A percentile compares a stretch with the other conserved stretches of the same genome.
Evolutionary conservation across 202 grass and related monocot species (phyloP).

Genomic region (Digitaria exilis): DNA sequence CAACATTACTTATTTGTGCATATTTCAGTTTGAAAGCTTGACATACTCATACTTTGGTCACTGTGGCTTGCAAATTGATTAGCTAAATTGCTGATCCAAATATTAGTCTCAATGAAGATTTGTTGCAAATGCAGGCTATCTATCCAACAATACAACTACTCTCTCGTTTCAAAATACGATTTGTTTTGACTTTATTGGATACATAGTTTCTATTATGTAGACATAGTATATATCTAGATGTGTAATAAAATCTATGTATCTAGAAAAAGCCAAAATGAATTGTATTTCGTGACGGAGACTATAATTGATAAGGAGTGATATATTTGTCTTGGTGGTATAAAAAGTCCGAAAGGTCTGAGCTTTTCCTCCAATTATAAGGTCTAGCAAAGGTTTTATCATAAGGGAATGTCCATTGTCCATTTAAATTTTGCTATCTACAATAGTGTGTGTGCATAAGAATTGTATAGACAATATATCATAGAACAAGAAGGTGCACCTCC

Average conservation of each 20-base stretch:
- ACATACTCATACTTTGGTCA: slow-evolving; percentile 13
- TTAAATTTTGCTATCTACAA: neutral
- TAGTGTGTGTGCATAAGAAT: slow-evolving; percentile 25
- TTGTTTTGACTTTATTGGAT: too few relatives aligned
- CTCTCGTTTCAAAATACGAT: too few relatives aligned
- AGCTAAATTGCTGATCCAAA: slow-evolving; percentile 9
- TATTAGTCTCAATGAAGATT: neutral
- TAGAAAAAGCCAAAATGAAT: too few relatives aligned
- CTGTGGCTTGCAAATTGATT: too few relatives aligned
- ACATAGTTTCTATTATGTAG: too few relatives aligned
- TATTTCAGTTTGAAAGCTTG: neutral
- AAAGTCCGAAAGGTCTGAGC: slow-evolving; percentile 5
- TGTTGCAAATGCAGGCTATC: slow-evolving; percentile 6
- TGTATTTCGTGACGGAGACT: too few relatives aligned
- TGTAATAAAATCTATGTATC: too few relatives aligned
- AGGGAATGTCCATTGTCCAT: slow-evolving; percentile 8
- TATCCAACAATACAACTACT: neutral
- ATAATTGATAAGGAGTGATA: neutral
- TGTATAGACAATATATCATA: slow-evolving; percentile 3
- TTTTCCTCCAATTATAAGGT: neutral
- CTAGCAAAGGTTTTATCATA: slow-evolving; percentile 4
- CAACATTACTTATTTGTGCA: slow-evolving; percentile 21
- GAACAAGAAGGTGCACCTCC: neutral
- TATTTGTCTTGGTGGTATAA: neutral
- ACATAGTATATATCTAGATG: too few relatives aligned